Evolutionary conservation across 2,329 filamentous ascomycete species (phyloP).

Genomic region (Pseudogymnoascus sp.): DNA sequence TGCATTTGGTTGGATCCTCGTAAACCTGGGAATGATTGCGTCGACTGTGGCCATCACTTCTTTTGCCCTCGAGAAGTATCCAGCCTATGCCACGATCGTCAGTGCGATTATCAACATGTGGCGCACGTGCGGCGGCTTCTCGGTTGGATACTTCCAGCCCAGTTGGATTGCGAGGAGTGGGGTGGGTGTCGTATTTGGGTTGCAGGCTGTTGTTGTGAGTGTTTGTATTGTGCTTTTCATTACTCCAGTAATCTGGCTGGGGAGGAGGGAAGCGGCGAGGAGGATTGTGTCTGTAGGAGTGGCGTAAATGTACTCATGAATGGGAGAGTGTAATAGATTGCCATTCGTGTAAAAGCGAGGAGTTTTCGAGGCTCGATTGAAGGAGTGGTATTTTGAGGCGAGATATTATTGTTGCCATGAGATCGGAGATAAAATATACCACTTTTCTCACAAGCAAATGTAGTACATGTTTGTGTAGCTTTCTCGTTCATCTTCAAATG

Average conservation of each 20-base stretch:
- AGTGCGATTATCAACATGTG: constrained; percentile 34
- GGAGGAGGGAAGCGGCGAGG: background rate
- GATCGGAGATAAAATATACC: background rate
- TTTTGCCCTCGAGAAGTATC: constrained; percentile 32
- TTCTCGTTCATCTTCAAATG: background rate
- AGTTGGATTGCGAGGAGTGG: constrained; percentile 25
- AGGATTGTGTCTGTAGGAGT: background rate
- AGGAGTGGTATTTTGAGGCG: background rate
- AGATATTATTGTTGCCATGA: background rate
- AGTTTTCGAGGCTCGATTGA: background rate
- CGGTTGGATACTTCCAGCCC: constrained; percentile 21
- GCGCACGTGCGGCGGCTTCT: constrained; percentile 33
- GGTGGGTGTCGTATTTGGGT: constrained; percentile 18
- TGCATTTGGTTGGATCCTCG: constrained; percentile 33
- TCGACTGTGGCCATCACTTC: constrained; percentile 32
- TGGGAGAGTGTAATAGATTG: background rate
- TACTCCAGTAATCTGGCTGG: background rate
- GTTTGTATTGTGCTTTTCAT: constrained; percentile 2
- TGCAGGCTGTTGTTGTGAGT: background rate
- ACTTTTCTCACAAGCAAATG: background rate
- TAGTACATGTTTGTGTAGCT: background rate
- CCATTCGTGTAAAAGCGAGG: background rate
- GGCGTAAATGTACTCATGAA: background rate
- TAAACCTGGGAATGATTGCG: constrained; percentile 31
- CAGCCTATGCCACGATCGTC: constrained; percentile 29